Conservation (phyloP, 129 eudicot genomes). For the Centrapalus pauciflorus region DNA sequence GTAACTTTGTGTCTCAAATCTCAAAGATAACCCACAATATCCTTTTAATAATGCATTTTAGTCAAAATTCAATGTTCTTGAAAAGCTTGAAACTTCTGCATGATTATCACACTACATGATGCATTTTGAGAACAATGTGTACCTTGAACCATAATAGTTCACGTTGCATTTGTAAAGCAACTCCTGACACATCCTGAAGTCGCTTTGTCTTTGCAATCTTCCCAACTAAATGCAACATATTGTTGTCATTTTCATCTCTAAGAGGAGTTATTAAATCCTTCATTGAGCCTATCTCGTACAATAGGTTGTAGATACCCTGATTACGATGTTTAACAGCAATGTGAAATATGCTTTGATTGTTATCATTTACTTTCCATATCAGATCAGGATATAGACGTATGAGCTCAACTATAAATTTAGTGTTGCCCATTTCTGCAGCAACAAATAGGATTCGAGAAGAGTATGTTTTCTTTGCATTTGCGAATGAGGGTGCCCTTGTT, state of each 20-base stretch:
- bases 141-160: conserved; percentile 58
- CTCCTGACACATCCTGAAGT: conserved; percentile 43
- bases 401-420: conserved; percentile 37
- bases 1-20: too few relatives aligned
- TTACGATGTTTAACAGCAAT: conserved; percentile 50
- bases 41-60: too few relatives aligned
- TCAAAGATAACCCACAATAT: too few relatives aligned
- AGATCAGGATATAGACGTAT: conserved; percentile 47
- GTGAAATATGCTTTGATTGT: conserved; percentile 46
- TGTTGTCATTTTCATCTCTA: conserved; percentile 25
- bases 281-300: conserved; percentile 43
- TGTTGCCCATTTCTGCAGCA: conserved; percentile 48
- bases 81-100: too few relatives aligned
- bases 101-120: too few relatives aligned
- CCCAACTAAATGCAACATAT: conserved; percentile 55
- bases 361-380: conserved; percentile 50
- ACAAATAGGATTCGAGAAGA: conserved; percentile 39
- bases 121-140: not conserved
- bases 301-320: conserved; percentile 36
- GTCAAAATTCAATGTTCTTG: too few relatives aligned
- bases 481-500: not conserved
- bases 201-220: conserved; percentile 26
- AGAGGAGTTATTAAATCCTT: conserved; percentile 43
- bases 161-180: conserved; percentile 49
- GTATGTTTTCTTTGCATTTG: conserved; percentile 6